phyloP scores from a whole-genome alignment of 352 stramenopile genomes.

The Pythium pectinolyticum region DNA sequence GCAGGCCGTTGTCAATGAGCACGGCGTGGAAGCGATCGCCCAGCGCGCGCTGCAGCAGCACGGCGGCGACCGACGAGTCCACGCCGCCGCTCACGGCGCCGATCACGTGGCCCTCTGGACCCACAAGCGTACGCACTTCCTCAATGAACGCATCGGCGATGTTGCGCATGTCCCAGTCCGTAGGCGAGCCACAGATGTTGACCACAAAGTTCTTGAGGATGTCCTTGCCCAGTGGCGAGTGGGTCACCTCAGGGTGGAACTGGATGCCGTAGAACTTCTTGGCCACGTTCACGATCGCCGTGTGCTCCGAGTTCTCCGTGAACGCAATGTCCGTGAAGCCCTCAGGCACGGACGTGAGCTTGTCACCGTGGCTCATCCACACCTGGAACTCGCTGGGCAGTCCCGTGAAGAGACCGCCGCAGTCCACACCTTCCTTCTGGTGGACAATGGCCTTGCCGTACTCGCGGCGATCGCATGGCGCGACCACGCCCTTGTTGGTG shows the following conservation, averaged over 20 bases:
- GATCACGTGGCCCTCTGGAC: slow-evolving; percentile 96
- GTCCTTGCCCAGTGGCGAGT: slow-evolving; percentile 94
- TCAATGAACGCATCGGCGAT: slow-evolving; percentile 91
- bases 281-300: slow-evolving; percentile 93
- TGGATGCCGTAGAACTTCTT: slow-evolving; percentile 97
- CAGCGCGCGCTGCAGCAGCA: slow-evolving; percentile 97
- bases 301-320: slow-evolving; percentile 91
- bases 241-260: slow-evolving; percentile 97
- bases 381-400: slow-evolving; percentile 95
- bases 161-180: slow-evolving; percentile 98
- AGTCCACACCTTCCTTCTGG: slow-evolving; percentile 52
- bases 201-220: slow-evolving; percentile 98
- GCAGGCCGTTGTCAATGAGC: slow-evolving; percentile 98
- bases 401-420: slow-evolving; percentile 86
- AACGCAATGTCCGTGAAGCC: slow-evolving; percentile 90
- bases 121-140: slow-evolving; percentile 91
- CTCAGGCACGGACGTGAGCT: slow-evolving; percentile 92
- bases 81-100: slow-evolving; percentile 98
- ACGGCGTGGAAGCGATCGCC: slow-evolving; percentile 99
- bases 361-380: slow-evolving; percentile 99
- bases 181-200: slow-evolving; percentile 92
- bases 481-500: slow-evolving; percentile 95
- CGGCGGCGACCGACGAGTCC: slow-evolving; percentile 98
- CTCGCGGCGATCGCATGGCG: slow-evolving; percentile 93
- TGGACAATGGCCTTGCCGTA: slow-evolving; percentile 97